Evolutionary conservation across 2,329 filamentous ascomycete genomes (phyloP).

Genomic region (Colletotrichum zoysiae): DNA sequence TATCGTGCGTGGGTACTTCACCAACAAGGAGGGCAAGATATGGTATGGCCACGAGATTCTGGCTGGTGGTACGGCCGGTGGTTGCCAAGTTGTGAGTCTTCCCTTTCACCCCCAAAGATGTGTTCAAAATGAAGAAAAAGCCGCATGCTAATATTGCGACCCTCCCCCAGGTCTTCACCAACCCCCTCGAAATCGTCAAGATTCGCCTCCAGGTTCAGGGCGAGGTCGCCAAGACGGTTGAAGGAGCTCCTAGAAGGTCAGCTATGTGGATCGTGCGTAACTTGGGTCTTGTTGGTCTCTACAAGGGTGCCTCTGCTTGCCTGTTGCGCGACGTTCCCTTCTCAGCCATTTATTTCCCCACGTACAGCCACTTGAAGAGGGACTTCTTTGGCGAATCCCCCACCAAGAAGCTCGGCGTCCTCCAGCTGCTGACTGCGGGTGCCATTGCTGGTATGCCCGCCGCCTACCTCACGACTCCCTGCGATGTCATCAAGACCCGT

Average conservation of each 20-base stretch:
- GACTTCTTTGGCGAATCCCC: conserved; percentile 92
- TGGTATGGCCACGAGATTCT: conserved; percentile 79
- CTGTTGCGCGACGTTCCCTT: conserved; percentile 96
- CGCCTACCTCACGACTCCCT: conserved; percentile 95
- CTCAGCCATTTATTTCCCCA: conserved; percentile 98
- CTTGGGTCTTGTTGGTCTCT: conserved; percentile 91
- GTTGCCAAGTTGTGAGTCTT: conserved; percentile 89
- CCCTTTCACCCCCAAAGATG: neutral
- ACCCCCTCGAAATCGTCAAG: conserved; percentile 98
- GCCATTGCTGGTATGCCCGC: conserved; percentile 94
- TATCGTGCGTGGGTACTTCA: conserved; percentile 82
- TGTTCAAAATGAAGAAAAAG: neutral
- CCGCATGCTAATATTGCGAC: conserved; percentile 36
- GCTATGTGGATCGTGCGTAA: conserved; percentile 99
- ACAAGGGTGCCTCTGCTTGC: conserved; percentile 96
- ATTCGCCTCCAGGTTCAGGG: conserved; percentile 98
- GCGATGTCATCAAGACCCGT: conserved; percentile 99
- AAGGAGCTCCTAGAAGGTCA: conserved; percentile 86
- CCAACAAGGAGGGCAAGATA: conserved; percentile 81
- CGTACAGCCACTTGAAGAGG: conserved; percentile 93
- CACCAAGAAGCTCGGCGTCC: conserved; percentile 87
- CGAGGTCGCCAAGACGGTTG: conserved; percentile 89
- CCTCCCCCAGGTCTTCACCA: conserved; percentile 83
- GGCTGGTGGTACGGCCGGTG: conserved; percentile 90
- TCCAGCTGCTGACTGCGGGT: conserved; percentile 93